Evolutionary conservation across 2,329 filamentous ascomycete species (phyloP).

Genomic region (Arthrobotrys iridis): DNA sequence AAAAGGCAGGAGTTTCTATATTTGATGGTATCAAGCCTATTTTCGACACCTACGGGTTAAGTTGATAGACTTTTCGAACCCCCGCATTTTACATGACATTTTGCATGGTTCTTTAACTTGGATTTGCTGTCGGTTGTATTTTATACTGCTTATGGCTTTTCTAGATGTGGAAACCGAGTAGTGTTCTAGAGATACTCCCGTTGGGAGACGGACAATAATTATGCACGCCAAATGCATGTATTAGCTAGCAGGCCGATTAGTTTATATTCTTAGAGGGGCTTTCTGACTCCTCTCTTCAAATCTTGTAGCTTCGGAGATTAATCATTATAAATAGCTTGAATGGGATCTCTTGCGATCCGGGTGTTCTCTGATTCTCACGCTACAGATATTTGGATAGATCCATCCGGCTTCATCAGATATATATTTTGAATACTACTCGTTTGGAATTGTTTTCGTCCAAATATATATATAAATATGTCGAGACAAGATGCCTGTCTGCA

Average conservation of each 20-base stretch:
- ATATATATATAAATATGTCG: too few species aligned
- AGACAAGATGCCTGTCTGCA: neutral
- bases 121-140: neutral
- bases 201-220: neutral
- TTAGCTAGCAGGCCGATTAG: neutral
- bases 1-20: neutral
- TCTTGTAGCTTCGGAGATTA: neutral
- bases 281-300: neutral
- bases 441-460: neutral
- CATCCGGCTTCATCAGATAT: too few species aligned
- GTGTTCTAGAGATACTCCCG: neutral
- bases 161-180: neutral
- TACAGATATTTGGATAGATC: too few species aligned
- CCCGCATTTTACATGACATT: neutral
- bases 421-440: too few species aligned
- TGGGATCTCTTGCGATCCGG: neutral
- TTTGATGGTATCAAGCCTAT: neutral
- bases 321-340: neutral
- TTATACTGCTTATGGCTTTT: neutral
- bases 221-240: conserved; percentile 11
- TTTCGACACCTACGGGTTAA: too few species aligned
- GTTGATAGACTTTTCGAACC: too few species aligned
- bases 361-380: too few species aligned
- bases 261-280: neutral
- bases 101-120: neutral